A percentile compares a stretch with the other conserved stretches of the same genome.
These are phyloP conservation scores for Eutrema salsugineum DNA, from an alignment of 441 rosid species.

Conservation along the genomic window DNA sequence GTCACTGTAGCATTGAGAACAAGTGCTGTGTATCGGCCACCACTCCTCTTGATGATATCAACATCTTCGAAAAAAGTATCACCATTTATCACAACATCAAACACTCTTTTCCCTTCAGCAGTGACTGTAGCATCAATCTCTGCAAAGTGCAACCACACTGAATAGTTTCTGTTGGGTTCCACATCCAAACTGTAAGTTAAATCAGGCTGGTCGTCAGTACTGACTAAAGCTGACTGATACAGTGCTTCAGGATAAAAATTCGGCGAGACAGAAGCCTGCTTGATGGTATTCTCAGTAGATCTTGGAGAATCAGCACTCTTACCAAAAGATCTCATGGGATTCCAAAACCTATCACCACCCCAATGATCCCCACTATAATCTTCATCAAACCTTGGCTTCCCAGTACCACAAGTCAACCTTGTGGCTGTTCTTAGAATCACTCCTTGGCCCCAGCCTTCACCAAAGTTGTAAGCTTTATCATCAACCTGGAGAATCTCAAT, in stretches of 20 bases:
- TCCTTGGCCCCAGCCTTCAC: slow-evolving; percentile 41
- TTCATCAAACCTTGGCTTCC: slow-evolving; percentile 64
- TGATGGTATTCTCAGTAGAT: slow-evolving; percentile 65
- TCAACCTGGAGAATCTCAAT: slow-evolving; percentile 92
- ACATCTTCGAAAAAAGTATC: slow-evolving; percentile 45
- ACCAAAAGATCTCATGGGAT: slow-evolving; percentile 52
- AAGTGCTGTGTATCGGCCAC: slow-evolving; percentile 64
- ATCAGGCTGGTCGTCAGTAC: slow-evolving; percentile 70
- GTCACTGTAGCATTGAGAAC: slow-evolving; percentile 77
- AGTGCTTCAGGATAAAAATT: slow-evolving; percentile 87
- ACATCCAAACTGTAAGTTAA: slow-evolving; percentile 71
- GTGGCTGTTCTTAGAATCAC: slow-evolving; percentile 65
- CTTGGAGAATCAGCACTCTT: slow-evolving; percentile 51
- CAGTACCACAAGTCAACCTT: slow-evolving; percentile 78
- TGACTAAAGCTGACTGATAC: slow-evolving; percentile 72
- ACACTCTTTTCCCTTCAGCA: slow-evolving; percentile 66
- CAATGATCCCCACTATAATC: slow-evolving; percentile 79
- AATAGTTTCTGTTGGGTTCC: slow-evolving; percentile 88
- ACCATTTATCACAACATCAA: slow-evolving; percentile 81
- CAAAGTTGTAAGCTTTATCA: slow-evolving; percentile 72
- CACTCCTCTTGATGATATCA: slow-evolving; percentile 66
- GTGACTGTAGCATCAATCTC: slow-evolving; percentile 80
- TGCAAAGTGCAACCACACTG: slow-evolving; percentile 91
- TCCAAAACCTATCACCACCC: slow-evolving; percentile 99
- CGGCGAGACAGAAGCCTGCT: slow-evolving; percentile 62